Base-by-base conservation (phyloP, 495 filamentous ascomycete species). In the Penicilliopsis zonata region DNA sequence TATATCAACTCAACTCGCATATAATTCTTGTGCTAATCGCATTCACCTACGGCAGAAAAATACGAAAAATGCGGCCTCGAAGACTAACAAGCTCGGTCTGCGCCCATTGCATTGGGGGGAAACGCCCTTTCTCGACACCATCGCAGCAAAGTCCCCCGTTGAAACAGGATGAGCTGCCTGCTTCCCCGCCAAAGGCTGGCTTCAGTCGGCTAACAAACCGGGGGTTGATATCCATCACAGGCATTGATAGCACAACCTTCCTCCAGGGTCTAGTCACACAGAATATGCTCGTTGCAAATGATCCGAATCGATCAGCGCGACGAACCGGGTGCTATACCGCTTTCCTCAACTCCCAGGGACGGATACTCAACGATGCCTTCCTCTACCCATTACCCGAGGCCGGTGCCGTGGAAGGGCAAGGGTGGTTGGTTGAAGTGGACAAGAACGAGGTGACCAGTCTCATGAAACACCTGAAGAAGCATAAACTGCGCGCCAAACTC, bases 361-460 rank as follows among this genome's bases (percentile, higher is more conserved):
- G 84, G 24, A 64, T 95, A 7, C 61, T 95, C 16, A 72, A 86
- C 55, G 90, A 98, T 53, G 81, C 83, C 16, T 94, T 94, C 59
- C 64, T 98, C 18, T 94, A 90, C 62, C 76, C 76, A 3, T 51
- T 69, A 26, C 51, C 63, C 21, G 42, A 56, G 28, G 37, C 52
- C 5, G 35, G 52, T 10, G 33, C 41, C 37, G 31, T 41, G 18
- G 33, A 33, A 38, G 13, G 43, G 18, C 0, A 14, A 15, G 61
- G 58, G 12, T 94, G 80, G 68, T 48, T 93, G 24, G 67, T 96
- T 41, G 90, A 98, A 42, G 77, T 85, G 15, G 86, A 93, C 53
- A 74, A 67, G 19, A 52, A 45, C 13, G 72, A 83, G 39, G 72
- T 71, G 0, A 55, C 70, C 5, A 52, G 31, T 5, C 59, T 98